Conservation (phyloP, 2,329 filamentous ascomycete genomes). For the Ampelomyces quisqualis region DNA sequence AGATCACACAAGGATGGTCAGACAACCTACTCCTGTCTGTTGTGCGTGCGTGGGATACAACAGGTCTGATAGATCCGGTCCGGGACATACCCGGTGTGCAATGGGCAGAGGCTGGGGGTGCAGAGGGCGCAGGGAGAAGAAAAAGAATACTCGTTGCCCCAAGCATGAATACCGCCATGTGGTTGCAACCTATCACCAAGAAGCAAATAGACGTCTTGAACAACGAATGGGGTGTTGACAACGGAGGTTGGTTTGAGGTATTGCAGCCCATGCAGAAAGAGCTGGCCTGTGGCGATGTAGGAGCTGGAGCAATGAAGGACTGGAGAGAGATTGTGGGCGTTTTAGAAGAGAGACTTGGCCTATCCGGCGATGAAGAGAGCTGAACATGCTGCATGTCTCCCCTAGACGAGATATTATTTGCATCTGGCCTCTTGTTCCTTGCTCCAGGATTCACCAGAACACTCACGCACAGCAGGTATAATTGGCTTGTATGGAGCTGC, state of each 20-base stretch:
- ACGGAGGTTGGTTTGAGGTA: slow-evolving; percentile 64
- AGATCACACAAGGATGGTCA: slow-evolving; percentile 74
- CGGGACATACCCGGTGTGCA: slow-evolving; percentile 28
- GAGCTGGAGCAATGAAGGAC: slow-evolving; percentile 78
- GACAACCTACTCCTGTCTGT: slow-evolving; percentile 75
- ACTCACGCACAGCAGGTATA: no score
- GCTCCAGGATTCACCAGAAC: no score
- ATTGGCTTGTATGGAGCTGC: no score
- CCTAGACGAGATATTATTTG: no score
- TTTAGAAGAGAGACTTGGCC: slow-evolving; percentile 53
- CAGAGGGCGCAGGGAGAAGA: slow-evolving; percentile 42
- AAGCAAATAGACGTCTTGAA: slow-evolving; percentile 69
- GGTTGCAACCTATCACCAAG: slow-evolving; percentile 76
- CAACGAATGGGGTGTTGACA: slow-evolving; percentile 67
- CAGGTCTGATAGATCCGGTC: slow-evolving; percentile 36
- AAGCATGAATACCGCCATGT: slow-evolving; percentile 91
- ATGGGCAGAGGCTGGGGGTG: slow-evolving; percentile 17
- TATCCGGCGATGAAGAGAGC: slow-evolving; percentile 5
- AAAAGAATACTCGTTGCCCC: slow-evolving; percentile 71
- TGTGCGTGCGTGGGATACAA: slow-evolving; percentile 82
- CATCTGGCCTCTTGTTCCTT: no score
- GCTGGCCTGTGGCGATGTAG: slow-evolving; percentile 82
- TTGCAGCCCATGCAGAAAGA: slow-evolving; percentile 71
- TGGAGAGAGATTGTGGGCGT: slow-evolving; percentile 72
- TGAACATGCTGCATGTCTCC: no score